Evolutionary conservation across 306 rosid genomes (phyloP).

Genomic region (Ammopiptanthus mongolicus): DNA sequence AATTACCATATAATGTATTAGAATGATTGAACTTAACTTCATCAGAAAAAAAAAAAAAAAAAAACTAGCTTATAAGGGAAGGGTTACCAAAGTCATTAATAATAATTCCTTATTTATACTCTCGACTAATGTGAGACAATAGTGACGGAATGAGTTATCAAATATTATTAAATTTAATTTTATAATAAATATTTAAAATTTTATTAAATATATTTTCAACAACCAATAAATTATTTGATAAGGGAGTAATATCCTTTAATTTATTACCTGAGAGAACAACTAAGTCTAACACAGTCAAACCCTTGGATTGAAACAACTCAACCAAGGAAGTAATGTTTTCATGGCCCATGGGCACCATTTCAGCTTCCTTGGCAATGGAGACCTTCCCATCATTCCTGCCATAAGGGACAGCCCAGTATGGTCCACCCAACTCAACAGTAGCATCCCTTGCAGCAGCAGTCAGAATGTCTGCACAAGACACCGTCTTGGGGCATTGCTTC

Average conservation of each 20-base stretch:
- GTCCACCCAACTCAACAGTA: constrained; percentile 58
- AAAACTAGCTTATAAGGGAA: no score
- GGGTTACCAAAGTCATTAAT: no score
- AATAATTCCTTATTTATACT: no score
- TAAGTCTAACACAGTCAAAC: constrained; percentile 55
- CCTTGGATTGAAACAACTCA: constrained; percentile 60
- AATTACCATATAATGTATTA: not conserved
- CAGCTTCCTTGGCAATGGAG: constrained; percentile 55
- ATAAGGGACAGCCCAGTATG: constrained; percentile 62
- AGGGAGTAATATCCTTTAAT: no score
- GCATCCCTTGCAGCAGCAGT: constrained; percentile 74
- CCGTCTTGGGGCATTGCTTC: constrained; percentile 57
- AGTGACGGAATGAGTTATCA: not conserved
- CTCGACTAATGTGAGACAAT: no score
- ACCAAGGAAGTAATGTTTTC: constrained; percentile 57
- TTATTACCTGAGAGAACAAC: constrained; percentile 68
- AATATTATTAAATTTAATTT: no score
- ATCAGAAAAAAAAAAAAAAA: no score
- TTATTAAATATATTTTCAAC: no score
- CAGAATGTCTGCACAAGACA: constrained; percentile 75
- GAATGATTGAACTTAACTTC: no score
- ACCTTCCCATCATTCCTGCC: constrained; percentile 70
- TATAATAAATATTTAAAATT: no score
- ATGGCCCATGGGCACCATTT: constrained; percentile 58
- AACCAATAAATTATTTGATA: no score